Conservation (phyloP, 2,329 filamentous ascomycete genomes). For the Penicillium glabrum region DNA sequence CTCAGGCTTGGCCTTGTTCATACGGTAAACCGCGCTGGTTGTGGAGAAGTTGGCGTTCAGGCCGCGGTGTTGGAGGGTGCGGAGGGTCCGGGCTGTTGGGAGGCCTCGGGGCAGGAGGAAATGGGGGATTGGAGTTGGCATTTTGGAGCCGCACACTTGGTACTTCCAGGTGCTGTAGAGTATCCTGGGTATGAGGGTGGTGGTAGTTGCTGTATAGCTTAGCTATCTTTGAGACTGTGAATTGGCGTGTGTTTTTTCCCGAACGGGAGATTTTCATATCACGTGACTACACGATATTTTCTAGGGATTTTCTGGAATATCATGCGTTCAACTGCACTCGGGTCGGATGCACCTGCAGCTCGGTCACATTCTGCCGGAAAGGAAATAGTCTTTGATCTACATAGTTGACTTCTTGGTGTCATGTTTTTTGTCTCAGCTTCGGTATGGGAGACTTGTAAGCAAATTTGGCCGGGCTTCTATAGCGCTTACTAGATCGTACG, state of each 20-base stretch:
- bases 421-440: not conserved
- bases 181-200: no score
- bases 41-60: conserved; percentile 21
- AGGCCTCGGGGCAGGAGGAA: conserved; percentile 66
- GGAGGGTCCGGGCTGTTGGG: conserved; percentile 31
- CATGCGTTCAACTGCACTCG: not conserved
- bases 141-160: not conserved
- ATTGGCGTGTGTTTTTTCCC: not conserved
- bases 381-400: not conserved
- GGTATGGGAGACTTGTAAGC: not conserved
- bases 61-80: conserved; percentile 17
- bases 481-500: not conserved
- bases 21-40: conserved; percentile 13
- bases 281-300: not conserved
- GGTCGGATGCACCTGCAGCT: not conserved
- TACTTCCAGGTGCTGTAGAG: not conserved
- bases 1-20: conserved; percentile 7
- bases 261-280: not conserved
- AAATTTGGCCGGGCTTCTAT: not conserved
- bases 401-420: not conserved
- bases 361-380: conserved; percentile 3
- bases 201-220: no score
- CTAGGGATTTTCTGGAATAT: not conserved
- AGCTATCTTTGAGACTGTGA: not conserved
- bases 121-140: conserved; percentile 53